Evolutionary conservation across 352 stramenopile genomes (phyloP), one percentile per base, ranked within the genome.

Genomic region (Blastocystis sp.): DNA sequence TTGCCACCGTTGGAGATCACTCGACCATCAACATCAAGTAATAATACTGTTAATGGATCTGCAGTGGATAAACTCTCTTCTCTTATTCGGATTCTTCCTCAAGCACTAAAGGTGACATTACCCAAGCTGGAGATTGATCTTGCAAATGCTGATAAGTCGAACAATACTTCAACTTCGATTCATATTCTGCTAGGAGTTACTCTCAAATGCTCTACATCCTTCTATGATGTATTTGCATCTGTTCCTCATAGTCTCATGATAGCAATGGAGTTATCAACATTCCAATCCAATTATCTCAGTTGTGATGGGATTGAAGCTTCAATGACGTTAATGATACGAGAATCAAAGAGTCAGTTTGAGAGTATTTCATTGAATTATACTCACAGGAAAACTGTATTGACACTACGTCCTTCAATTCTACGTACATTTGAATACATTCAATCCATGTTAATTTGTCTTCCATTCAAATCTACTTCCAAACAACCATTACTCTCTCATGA

Each of bases 101-200:
- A 67, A 19, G 56, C 46, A 43, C 0, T 83, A 27, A 29, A 83
- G 12, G 27, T 83, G 29, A 27, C 46, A 3, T n/a, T 67, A 19
- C 71, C 71, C 5, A 63, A 65, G 11, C 2, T 83, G 49, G 43
- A 66, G 16, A 1, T 83, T n/a, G 71, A 83, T 39, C 16, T 83
- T 21, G 29, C 65, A 14, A 83, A 83, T 43, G 71, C 71, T 37
- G 71, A 83, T 14, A 83, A 83, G 35, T 52, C n/a, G 19, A 54
- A 27, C 21, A 52, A 61, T n/a, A 21, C 27, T n/a, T 49, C 57
- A 24, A 65, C 57, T 32, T 61, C 49, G 9, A 67, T 83, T 24
- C 42, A 63, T 24, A 83, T 83, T 56, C 19, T 43, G 5, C 39
- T 83, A 35, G 71, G 71, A 5, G n/a, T 61, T 0, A 65, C 24